Evolutionary conservation across 805 yeast genomes (phyloP).

Genomic region (Candida argentea): DNA sequence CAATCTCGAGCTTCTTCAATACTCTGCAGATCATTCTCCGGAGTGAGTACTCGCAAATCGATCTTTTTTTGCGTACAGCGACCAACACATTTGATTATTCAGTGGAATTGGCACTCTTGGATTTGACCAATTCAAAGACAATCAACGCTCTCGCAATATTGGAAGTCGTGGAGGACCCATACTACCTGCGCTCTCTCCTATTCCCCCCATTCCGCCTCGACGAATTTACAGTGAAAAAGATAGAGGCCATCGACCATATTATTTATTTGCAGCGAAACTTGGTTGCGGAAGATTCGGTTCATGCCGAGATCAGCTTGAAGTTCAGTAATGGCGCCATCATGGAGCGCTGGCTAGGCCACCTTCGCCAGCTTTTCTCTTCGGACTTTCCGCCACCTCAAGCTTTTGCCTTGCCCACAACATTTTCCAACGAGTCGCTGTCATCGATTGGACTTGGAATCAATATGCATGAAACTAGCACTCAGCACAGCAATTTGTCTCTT

Average conservation of each 20-base stretch:
- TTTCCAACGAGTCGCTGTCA: no score
- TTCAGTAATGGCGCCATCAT: no score
- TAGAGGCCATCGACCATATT: no score
- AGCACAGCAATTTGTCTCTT: no score
- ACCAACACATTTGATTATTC: constrained; percentile 3
- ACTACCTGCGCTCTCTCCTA: constrained; percentile 20
- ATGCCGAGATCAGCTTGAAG: constrained; percentile 4
- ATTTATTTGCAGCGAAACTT: no score
- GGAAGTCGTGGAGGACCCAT: constrained; percentile 8
- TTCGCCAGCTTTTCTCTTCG: constrained; percentile 7
- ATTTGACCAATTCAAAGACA: constrained; percentile 11
- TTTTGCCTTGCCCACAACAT: no score
- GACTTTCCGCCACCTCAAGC: constrained; percentile 11
- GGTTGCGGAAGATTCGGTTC: constrained; percentile 7
- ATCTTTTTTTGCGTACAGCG: constrained; percentile 7
- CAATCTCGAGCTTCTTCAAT: constrained; percentile 30
- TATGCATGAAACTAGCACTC: no score
- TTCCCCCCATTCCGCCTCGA: constrained; percentile 34
- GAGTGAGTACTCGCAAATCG: constrained; percentile 14
- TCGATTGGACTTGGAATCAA: no score
- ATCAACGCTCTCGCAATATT: constrained; percentile 31
- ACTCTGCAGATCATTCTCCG: constrained; percentile 26
- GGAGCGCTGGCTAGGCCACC: constrained; percentile 12
- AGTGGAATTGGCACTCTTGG: constrained; percentile 26
- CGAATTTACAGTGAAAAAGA: constrained; percentile 20